These are phyloP conservation scores for Gossypioides kirkii DNA, from an alignment of 345 rosid species.

Conservation along the genomic window DNA sequence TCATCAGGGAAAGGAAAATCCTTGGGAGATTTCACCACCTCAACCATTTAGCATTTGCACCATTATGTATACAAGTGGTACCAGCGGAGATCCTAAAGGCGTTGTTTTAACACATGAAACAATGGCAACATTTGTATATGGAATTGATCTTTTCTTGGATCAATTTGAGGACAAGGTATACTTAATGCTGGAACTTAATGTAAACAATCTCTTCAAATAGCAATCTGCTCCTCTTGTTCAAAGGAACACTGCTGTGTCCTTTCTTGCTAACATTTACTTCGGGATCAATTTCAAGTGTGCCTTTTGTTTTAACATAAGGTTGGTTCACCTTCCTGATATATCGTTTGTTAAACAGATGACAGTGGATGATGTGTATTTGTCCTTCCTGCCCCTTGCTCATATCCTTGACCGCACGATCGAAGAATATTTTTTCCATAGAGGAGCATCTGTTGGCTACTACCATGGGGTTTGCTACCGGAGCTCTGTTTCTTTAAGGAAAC, in stretches of 20 bases:
- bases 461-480: conserved; percentile 63
- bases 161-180: conserved; percentile 89
- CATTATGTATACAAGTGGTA: conserved; percentile 96
- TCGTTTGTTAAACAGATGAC: conserved; percentile 56
- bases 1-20: conserved; percentile 61
- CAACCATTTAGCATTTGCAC: conserved; percentile 68
- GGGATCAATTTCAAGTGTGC: not conserved
- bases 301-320: not conserved
- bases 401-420: conserved; percentile 80
- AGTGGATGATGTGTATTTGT: conserved; percentile 74
- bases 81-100: conserved; percentile 97
- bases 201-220: not conserved
- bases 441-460: conserved; percentile 93
- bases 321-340: conserved; percentile 7
- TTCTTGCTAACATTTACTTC: not conserved
- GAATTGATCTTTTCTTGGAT: conserved; percentile 74
- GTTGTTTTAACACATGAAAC: conserved; percentile 87
- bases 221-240: not conserved
- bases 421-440: conserved; percentile 77
- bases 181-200: not conserved
- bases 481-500: not conserved
- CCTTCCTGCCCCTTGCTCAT: conserved; percentile 94
- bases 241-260: not conserved
- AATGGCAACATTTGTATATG: conserved; percentile 47
- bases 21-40: conserved; percentile 51